phyloP scores from a whole-genome alignment of 768 basidiomycete genomes.

The Suillus decipiens region DNA sequence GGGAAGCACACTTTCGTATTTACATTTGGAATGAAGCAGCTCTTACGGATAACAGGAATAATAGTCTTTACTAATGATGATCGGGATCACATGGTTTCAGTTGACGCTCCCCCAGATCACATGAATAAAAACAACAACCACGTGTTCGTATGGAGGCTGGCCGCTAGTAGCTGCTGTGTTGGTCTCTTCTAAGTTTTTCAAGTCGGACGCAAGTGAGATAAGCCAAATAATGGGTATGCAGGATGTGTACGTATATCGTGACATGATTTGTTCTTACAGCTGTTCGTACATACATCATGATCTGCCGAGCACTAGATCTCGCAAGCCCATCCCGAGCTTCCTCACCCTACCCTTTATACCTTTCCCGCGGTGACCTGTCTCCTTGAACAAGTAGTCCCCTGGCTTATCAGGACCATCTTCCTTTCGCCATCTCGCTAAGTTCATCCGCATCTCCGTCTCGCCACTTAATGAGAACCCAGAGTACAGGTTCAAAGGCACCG shows the following conservation, averaged over 20 bases:
- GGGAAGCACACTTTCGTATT: neutral
- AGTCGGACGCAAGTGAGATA: neutral
- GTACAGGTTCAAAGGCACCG: constrained; percentile 18
- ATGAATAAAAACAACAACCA: neutral
- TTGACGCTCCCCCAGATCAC: constrained; percentile 3
- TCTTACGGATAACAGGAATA: neutral
- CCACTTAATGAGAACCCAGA: constrained; percentile 59
- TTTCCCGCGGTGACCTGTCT: constrained; percentile 24
- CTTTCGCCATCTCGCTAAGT: constrained; percentile 42
- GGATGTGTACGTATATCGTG: neutral
- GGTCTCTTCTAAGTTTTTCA: too few relatives aligned
- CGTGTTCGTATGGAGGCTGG: neutral
- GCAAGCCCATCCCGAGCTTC: constrained; percentile 33
- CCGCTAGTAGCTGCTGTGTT: neutral
- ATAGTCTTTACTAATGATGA: neutral
- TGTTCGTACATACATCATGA: constrained; percentile 16
- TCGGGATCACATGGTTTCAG: neutral
- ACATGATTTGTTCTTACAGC: constrained; percentile 4
- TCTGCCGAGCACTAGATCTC: constrained; percentile 31
- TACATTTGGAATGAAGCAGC: neutral
- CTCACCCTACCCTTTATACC: constrained; percentile 28
- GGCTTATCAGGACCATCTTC: constrained; percentile 33
- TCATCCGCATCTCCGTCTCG: constrained; percentile 60
- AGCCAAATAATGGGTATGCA: neutral
- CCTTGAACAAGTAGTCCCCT: constrained; percentile 32